Base-by-base conservation (phyloP, 1,284 basidiomycete genomes). In the Ceratobasidium sp. region DNA sequence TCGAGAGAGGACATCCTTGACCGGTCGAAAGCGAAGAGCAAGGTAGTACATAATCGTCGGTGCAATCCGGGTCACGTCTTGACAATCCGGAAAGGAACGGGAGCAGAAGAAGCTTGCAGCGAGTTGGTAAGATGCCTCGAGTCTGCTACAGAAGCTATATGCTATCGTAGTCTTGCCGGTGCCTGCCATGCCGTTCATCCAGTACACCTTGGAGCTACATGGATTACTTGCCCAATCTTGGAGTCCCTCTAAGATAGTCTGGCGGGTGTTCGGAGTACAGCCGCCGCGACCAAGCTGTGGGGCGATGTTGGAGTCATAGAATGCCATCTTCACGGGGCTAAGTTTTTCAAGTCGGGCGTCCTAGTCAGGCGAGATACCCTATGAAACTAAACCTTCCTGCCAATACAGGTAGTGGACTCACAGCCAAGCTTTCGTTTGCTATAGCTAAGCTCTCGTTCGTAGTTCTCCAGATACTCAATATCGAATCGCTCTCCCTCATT, bases 211-310 rank as follows among this genome's bases (percentile, higher is more conserved):
- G 2, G 53, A 4, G 20, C 53, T 18, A 9, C 5, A 6, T 13
- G 53, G 23, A 10, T 72, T 20, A 9, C n/a, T 40, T 15, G 40
- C 56, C 70, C 70, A 72, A 4, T 40, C 55, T 13, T 46, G 70
- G 10, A 60, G 53, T 20, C 20, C 40, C 40, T 72, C 20, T 7
- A 53, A 55, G 3, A 72, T n/a, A 12, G 9, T 10, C 20, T 60
- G 39, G 40, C 70, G 70, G n/a, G 70, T 72, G 10, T 46, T 42
- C n/a, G 53, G 39, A 3, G 70, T 72, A 44, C 70, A 72, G 26
- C 70, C 55, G n/a, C 18, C n/a, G 12, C 70, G 53, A 13, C 23
- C 39, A 6, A 60, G 42, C 20, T 39, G 40, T 10, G 51, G 33
- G 12, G 68, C 51, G 6, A 20, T 28, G 20, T 5, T 42, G 3